Evolutionary conservation across 306 rosid species (phyloP), one percentile per base, ranked within the genome.

Genomic region (Biancaea sappan): DNA sequence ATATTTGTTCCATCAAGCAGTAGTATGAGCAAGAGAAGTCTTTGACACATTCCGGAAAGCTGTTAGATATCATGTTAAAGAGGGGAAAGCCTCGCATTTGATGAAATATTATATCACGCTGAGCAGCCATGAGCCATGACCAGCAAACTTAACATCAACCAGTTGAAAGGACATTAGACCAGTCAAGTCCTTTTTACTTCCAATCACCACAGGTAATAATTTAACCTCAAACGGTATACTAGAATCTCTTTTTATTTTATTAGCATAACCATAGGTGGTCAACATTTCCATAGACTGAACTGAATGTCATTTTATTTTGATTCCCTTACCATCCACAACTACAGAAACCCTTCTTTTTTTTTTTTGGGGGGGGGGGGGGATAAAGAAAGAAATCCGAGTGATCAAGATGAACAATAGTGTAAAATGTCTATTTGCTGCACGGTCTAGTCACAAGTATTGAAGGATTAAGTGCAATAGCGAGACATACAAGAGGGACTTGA

Each of bases 401-500:
- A 26, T n/a, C 4, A n/a, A 56, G 18, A 59, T 66, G 26, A 44
- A 66, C 40, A 44, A 18, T 15, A 19, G 41, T 28, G 13, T 34
- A 46, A 29, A 57, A 32, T 35, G 64, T 46, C 62, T 8, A 50
- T 6, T 34, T 6, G 52, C 52, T 16, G 14, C 7, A 57, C 25
- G 38, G 4, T 57, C 69, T 57, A 31, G 14, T 41, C 43, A 29
- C 44, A 37, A 43, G 44, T 24, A 74, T 25, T 47, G 8, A 62
- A 34, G 28, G 22, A 43, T n/a, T 18, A 48, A 18, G 46, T 29
- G 28, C 31, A 29, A 41, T 28, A 28, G 31, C 32, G 19, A 32
- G 21, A 59, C 41, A 52, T 32, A 43, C 57, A 32, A 78, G 29
- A 53, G 26, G 74, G 15, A 50, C 57, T 32, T 47, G 46, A 41